A percentile compares a stretch with the other conserved stretches of the same genome.
Conservation (phyloP, 331 rosid genomes). For the Erythrophleum ivorense region DNA sequence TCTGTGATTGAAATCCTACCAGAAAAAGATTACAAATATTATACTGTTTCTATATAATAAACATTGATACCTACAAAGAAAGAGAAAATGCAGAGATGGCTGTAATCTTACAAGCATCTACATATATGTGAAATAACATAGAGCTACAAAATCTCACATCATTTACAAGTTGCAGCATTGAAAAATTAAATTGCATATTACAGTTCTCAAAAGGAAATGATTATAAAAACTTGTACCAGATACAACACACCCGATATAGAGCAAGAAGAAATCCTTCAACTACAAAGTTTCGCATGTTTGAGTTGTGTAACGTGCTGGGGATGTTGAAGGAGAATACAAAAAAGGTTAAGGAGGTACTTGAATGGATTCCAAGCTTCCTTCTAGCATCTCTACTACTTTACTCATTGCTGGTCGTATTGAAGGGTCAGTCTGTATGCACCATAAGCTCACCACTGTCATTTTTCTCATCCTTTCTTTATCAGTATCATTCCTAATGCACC, state of each 20-base stretch:
- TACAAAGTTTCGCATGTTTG: neutral
- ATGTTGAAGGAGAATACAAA: neutral
- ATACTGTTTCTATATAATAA: too few species aligned
- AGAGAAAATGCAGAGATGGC: neutral
- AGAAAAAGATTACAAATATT: too few species aligned
- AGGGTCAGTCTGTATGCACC: conserved; percentile 29
- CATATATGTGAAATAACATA: neutral
- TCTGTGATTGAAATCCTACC: too few species aligned
- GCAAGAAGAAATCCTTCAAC: neutral
- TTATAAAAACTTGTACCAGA: neutral
- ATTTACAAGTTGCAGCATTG: neutral
- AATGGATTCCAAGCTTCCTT: conserved; percentile 13
- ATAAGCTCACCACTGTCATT: neutral
- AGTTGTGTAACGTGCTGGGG: neutral
- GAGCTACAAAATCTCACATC: neutral
- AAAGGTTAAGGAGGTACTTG: conserved; percentile 3
- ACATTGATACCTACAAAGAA: neutral
- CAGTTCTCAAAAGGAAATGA: neutral
- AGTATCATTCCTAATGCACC: neutral
- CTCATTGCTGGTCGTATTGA: neutral
- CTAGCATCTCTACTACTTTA: conserved; percentile 29
- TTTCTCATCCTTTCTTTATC: conserved; percentile 10
- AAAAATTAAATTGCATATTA: neutral
- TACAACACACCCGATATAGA: neutral
- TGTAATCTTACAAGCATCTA: neutral